Conservation (phyloP, 495 filamentous ascomycete species). For the Aspergillus nidulans region DNA sequence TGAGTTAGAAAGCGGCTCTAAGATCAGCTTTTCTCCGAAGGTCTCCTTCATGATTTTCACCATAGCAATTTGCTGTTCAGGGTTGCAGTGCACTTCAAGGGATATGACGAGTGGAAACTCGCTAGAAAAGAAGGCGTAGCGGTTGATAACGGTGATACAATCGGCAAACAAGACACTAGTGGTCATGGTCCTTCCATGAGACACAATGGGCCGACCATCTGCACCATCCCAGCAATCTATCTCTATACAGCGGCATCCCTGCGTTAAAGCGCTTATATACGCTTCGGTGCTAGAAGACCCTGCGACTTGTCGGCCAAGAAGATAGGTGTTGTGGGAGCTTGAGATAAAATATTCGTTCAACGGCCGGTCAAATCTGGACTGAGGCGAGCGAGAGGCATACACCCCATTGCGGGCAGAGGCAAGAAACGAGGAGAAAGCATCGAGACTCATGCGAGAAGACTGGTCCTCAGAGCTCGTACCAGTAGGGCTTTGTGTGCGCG, state of each 20-base stretch:
- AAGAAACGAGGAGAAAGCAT: conserved; percentile 71
- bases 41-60: conserved; percentile 81
- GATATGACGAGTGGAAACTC: conserved; percentile 88
- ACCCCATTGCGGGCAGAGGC: conserved; percentile 65
- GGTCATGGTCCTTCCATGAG: conserved; percentile 85
- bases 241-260: conserved; percentile 90
- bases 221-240: conserved; percentile 97
- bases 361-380: conserved; percentile 67
- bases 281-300: conserved; percentile 89
- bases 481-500: conserved; percentile 41
- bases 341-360: conserved; percentile 98
- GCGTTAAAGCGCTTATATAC: conserved; percentile 84
- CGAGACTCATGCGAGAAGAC: conserved; percentile 60
- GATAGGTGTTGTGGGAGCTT: conserved; percentile 97
- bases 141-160: conserved; percentile 86
- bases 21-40: conserved; percentile 73
- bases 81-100: conserved; percentile 88
- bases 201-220: conserved; percentile 80
- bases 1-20: conserved; percentile 63
- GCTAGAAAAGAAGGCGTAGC: conserved; percentile 81
- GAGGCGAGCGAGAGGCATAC: conserved; percentile 51
- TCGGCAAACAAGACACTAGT: conserved; percentile 81
- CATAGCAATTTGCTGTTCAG: conserved; percentile 81
- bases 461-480: conserved; percentile 31
- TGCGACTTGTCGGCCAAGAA: conserved; percentile 83